Conservation (phyloP, 139 green algal genomes). For the Micractinium sp. region DNA sequence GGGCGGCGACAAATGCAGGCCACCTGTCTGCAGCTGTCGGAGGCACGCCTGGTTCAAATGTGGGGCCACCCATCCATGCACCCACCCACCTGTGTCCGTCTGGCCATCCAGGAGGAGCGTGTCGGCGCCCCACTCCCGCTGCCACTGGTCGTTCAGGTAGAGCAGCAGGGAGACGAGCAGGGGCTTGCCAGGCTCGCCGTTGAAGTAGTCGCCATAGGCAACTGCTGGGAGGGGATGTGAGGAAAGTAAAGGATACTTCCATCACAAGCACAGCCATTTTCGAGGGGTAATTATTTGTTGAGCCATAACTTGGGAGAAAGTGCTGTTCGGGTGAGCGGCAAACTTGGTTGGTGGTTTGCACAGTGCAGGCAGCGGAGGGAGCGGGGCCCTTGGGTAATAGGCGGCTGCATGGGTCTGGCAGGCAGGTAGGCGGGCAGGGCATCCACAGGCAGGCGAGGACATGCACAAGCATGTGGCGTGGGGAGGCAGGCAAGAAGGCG, state of each 20-base stretch:
- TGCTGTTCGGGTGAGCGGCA: no score
- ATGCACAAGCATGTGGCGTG: no score
- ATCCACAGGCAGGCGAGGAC: neutral
- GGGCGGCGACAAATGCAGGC: neutral
- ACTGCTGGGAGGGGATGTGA: neutral
- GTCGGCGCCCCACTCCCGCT: constrained; percentile 74
- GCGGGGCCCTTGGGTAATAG: no score
- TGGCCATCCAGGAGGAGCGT: constrained; percentile 85
- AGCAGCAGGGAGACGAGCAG: constrained; percentile 85
- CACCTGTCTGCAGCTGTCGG: neutral
- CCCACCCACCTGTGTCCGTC: constrained; percentile 28
- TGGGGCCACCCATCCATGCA: no score
- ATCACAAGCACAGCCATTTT: no score
- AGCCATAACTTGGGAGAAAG: no score
- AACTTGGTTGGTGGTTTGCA: no score
- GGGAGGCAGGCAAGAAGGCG: no score
- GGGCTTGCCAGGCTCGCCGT: constrained; percentile 81
- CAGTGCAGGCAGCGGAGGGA: no score
- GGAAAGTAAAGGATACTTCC: constrained; percentile 1
- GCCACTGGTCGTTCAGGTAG: constrained; percentile 84
- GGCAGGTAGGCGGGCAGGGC: neutral
- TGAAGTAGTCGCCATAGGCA: constrained; percentile 78
- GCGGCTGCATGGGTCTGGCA: neutral
- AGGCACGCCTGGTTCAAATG: no score
- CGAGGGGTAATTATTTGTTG: no score